These are phyloP conservation scores for Ophiostoma perfectum DNA, from an alignment of 2,329 filamentous ascomycete species.

Conservation along the genomic window DNA sequence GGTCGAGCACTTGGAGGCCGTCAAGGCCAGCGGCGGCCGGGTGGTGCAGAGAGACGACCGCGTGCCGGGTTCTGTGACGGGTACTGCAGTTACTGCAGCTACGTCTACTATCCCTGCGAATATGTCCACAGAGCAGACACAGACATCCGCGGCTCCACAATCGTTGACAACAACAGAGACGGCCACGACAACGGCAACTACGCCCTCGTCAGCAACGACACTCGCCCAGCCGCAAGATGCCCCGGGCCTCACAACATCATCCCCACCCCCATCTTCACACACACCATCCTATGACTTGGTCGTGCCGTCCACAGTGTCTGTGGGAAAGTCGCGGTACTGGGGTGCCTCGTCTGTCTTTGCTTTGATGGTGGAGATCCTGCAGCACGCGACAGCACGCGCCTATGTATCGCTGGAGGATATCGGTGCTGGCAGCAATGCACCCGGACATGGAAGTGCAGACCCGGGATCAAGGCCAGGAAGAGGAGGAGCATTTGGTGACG, in stretches of 20 bases:
- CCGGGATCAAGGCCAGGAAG: not conserved
- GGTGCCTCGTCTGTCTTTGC: slow-evolving; percentile 25
- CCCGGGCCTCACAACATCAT: not conserved
- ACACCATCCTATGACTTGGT: slow-evolving; percentile 22
- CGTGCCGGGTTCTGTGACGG: not conserved
- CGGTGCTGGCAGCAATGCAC: not conserved
- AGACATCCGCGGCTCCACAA: not conserved
- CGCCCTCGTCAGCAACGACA: not conserved
- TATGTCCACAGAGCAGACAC: no score
- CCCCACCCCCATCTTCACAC: not conserved
- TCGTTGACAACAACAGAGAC: not conserved
- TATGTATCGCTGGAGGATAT: slow-evolving; percentile 15
- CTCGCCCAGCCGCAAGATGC: not conserved
- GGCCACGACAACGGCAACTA: not conserved
- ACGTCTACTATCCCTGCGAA: no score
- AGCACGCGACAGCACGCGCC: slow-evolving; percentile 20
- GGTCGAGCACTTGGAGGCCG: slow-evolving; percentile 24
- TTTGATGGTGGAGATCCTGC: slow-evolving; percentile 24
- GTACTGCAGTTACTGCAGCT: not conserved
- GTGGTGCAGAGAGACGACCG: not conserved
- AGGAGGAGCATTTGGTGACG: not conserved
- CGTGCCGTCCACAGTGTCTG: slow-evolving; percentile 16
- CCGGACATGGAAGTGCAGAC: not conserved
- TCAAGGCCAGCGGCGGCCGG: slow-evolving; percentile 13
- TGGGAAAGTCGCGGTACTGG: slow-evolving; percentile 24